Percentiles rank a stretch among this genome's conserved stretches.
Conservation (phyloP, 257 asterid species). For the Penstemon eatonii region DNA sequence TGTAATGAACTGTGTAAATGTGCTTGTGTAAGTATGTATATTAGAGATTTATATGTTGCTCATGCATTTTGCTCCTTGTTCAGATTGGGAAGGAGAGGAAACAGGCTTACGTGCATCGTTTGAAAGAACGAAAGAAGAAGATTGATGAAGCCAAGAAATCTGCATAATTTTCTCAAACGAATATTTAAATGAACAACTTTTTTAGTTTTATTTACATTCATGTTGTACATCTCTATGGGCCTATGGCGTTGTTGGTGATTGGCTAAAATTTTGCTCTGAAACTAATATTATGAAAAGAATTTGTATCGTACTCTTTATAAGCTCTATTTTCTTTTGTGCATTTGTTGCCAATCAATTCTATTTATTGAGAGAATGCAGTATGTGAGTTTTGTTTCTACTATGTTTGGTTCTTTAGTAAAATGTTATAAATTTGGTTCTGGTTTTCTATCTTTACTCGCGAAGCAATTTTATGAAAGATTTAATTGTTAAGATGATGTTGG, state of each 20-base stretch:
- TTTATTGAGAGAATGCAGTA: conserved; percentile 48
- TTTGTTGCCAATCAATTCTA: not conserved
- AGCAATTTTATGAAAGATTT: too few species aligned
- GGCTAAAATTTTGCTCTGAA: too few species aligned
- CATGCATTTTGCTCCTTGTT: conserved; percentile 11
- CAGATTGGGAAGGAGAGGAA: conserved; percentile 61
- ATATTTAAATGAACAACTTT: too few species aligned
- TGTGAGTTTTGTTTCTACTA: conserved; percentile 25
- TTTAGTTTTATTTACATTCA: too few species aligned
- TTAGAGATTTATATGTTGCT: not conserved
- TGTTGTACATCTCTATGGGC: too few species aligned
- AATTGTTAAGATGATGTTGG: too few species aligned
- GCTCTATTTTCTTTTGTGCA: not conserved
- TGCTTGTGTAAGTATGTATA: not conserved
- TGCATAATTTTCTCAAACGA: conserved; percentile 4
- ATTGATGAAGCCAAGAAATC: conserved; percentile 49
- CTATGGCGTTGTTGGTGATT: too few species aligned
- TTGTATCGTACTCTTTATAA: too few species aligned
- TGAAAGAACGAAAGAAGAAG: conserved; percentile 51
- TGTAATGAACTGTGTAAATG: not conserved
- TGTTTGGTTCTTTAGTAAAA: too few species aligned
- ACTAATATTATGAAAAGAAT: too few species aligned
- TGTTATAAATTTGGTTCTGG: too few species aligned
- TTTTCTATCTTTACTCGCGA: too few species aligned
- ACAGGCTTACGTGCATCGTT: conserved; percentile 27